Conservation (phyloP, 139 green algal species). For the Chlorella sorokiniana region DNA sequence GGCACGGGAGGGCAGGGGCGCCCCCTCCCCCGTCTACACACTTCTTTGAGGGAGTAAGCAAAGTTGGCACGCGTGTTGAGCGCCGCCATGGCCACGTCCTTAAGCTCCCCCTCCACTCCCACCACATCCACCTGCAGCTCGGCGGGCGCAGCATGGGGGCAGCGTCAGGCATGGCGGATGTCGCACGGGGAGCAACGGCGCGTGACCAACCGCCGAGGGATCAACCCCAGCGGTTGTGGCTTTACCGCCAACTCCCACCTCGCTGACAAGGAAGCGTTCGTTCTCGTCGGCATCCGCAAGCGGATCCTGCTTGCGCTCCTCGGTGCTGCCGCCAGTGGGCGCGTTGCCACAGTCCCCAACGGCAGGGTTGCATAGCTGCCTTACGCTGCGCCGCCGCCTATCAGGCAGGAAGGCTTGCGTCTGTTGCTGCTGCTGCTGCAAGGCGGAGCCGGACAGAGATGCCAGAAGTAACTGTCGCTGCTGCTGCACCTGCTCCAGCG, state of each 20-base stretch:
- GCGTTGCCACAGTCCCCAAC: not conserved
- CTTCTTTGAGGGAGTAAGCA: slow-evolving; percentile 80
- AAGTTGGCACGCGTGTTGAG: slow-evolving; percentile 91
- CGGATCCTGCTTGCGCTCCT: not conserved
- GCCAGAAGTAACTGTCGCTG: slow-evolving; percentile 25
- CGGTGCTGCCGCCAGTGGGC: not conserved
- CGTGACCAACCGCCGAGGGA: not conserved
- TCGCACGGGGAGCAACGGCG: not conserved
- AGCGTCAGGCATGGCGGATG: not conserved
- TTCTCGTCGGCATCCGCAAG: not conserved
- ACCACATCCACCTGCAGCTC: slow-evolving; percentile 81
- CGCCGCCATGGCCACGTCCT: slow-evolving; percentile 60
- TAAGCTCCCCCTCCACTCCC: slow-evolving; percentile 77
- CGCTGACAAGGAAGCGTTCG: slow-evolving; percentile 76
- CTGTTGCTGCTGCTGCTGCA: slow-evolving; percentile 6
- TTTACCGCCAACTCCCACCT: slow-evolving; percentile 41
- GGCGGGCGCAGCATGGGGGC: no score
- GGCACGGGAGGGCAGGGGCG: no score
- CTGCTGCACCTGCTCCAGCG: not conserved
- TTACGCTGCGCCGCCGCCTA: not conserved
- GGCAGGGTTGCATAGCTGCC: not conserved
- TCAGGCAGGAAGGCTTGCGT: slow-evolving; percentile 21
- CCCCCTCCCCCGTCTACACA: not conserved
- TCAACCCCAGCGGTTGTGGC: no score
- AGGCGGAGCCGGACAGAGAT: slow-evolving; percentile 1